phyloP scores from a whole-genome alignment of 1,284 basidiomycete species.

The Trichosporon sp. region DNA sequence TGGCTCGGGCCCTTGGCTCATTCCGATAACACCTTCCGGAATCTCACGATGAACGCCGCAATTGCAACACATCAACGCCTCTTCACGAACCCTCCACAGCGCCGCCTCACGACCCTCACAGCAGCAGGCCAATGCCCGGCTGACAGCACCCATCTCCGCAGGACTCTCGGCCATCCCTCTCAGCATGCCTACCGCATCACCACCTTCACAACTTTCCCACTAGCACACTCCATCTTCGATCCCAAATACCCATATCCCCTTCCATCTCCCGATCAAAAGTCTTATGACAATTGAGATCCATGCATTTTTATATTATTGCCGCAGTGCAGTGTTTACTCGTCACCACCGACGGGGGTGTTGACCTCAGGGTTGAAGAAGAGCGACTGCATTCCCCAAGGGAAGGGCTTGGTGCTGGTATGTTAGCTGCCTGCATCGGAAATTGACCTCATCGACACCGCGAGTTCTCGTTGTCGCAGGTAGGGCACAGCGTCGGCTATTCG shows the following conservation, averaged over 20 bases:
- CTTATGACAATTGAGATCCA: slow-evolving; percentile 9
- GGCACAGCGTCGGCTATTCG: not conserved
- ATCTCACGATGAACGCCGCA: not conserved
- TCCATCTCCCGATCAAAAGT: not conserved
- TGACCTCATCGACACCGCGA: not conserved
- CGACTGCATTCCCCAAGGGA: slow-evolving; percentile 45
- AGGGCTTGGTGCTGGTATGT: slow-evolving; percentile 23
- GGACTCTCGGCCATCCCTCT: not conserved
- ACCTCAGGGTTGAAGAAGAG: slow-evolving; percentile 43
- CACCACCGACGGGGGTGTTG: slow-evolving; percentile 11
- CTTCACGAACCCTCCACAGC: not conserved
- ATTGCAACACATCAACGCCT: not conserved
- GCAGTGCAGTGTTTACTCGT: slow-evolving; percentile 1
- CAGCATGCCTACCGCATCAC: too few species aligned
- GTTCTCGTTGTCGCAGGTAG: not conserved
- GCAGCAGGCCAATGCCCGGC: not conserved
- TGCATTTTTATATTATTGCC: slow-evolving; percentile 12
- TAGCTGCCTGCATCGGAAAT: not conserved
- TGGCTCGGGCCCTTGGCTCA: not conserved
- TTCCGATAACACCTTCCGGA: not conserved
- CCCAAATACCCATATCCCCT: not conserved
- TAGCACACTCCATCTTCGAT: not conserved
- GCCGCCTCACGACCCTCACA: too few species aligned
- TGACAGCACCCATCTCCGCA: not conserved
- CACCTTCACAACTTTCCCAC: too few species aligned